Evolutionary conservation across 108 stramenopile genomes (phyloP), one percentile per base, ranked within the genome.

Genomic region (Mayamaea pseudoterrestris): DNA sequence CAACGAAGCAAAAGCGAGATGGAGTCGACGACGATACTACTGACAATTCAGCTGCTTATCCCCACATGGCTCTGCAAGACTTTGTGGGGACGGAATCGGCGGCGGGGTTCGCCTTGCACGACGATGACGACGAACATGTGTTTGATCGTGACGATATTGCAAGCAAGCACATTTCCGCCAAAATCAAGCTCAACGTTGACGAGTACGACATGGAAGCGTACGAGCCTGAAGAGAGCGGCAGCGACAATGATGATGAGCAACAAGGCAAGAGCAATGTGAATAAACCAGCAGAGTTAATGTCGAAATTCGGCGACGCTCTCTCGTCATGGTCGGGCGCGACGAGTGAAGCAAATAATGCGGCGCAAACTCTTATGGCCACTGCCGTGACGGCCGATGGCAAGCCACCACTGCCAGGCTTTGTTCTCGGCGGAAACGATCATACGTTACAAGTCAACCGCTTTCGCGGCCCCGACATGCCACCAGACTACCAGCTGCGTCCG

Each of bases 51-150:
- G n/a, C n/a, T n/a, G n/a, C n/a, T n/a, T n/a, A n/a, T n/a, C n/a
- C n/a, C n/a, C n/a, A n/a, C n/a, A n/a, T n/a, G n/a, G n/a, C n/a
- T n/a, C 28, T 58, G 0, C 63, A 76, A 50, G 79, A 89, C 41
- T 79, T 89, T 61, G 77, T 90, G 8, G 88, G 88, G 1, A 61
- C 60, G 16, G 71, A 62, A 30, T 65, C 74, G 0, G 72, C 66
- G 5, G 78, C 73, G 46, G 88, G 88, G 27, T 90, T 90, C 60
- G 80, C 88, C 7, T 55, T 90, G 16, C 66, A 76, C 35, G 88
- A 90, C 34, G 88, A 84, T 51, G 88, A 82, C 21, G 88, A 90
- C 41, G 76, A 90, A 58, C 78, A 74, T 7, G 84, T 83, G 53
- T 66, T 81, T 35, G 52, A 71, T 17, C 61, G 57, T 5, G 23